Evolutionary conservation across 2,329 filamentous ascomycete species (phyloP), one percentile per base, ranked within the genome.

Genomic region (Geosmithia morbida): DNA sequence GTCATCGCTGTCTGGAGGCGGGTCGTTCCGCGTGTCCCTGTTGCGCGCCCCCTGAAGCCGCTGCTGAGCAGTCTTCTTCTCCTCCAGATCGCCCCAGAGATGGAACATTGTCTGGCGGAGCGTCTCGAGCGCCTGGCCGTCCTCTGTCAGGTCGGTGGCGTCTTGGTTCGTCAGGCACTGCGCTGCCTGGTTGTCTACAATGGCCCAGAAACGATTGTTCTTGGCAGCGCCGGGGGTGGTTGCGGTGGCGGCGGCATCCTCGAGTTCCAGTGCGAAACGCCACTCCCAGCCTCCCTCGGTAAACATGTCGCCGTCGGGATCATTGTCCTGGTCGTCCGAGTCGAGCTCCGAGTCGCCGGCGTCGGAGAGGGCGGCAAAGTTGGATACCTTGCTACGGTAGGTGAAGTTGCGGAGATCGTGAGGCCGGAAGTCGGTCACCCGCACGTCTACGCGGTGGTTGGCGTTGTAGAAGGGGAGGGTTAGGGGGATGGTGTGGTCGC

Each of bases 21-120:
- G 61, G 19, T 56, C 55, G n/a, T 61, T 42, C 22, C 29, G 41
- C 29, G 6, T 30, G 16, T 26, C 20, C 48, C 46, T 50, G 59
- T 52, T 58, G 61, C 49, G 55, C 50, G 18, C 61, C 53, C 2
- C 60, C 55, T 5, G 22, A 4, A 26, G 22, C 22, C 22, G 4
- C 33, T 37, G 33, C 33, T 37, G 33, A n/a, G 54, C 59, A 2
- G 56, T 55, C 58, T 85, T 87, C 44, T 67, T 61, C 58, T 94
- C 87, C 57, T 89, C 81, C 1, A 96, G 68, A 51, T 95, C 77
- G 1, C 90, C 90, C 89, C 90, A 97, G 1, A 96, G 69, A 37
- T 78, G 66, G 58, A 83, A 90, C 48, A 96, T 68, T 54, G 75
- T 81, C 54, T 94, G 77, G 46, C 77, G 74, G 4, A 96, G 64